Percentiles rank a stretch among this genome's conserved stretches.
phyloP scores from a whole-genome alignment of 768 basidiomycete species.

The Hypholoma fasciculare region DNA sequence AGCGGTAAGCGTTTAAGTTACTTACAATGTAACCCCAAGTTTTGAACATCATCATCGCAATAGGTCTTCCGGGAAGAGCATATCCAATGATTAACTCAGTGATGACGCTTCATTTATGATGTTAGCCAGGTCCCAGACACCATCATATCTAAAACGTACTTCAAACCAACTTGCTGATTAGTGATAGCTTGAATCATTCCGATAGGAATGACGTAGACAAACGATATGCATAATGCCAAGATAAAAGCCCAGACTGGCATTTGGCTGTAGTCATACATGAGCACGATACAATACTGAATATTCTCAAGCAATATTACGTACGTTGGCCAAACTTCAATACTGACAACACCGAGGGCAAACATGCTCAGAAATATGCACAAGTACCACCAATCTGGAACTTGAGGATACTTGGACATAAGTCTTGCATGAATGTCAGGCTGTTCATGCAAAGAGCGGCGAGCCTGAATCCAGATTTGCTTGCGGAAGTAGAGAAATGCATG shows the following conservation, averaged over 20 bases:
- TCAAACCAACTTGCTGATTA: constrained; percentile 71
- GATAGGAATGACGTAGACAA: constrained; percentile 68
- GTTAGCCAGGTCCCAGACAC: background rate
- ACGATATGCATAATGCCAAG: constrained; percentile 59
- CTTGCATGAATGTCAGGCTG: constrained; percentile 83
- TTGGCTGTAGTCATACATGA: constrained; percentile 37
- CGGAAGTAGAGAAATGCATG: constrained; percentile 74
- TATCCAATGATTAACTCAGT: constrained; percentile 81
- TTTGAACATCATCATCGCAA: constrained; percentile 76
- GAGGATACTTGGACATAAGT: constrained; percentile 71
- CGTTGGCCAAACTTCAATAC: constrained; percentile 65
- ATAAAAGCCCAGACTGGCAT: constrained; percentile 49
- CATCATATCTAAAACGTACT: constrained; percentile 26
- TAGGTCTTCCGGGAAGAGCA: constrained; percentile 65
- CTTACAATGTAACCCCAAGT: constrained; percentile 51
- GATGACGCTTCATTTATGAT: constrained; percentile 54
- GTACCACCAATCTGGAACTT: constrained; percentile 87
- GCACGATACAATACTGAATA: constrained; percentile 38
- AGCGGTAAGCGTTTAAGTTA: background rate
- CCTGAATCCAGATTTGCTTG: constrained; percentile 71
- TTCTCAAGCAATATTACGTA: constrained; percentile 1
- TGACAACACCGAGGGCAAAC: constrained; percentile 64
- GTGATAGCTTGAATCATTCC: constrained; percentile 68
- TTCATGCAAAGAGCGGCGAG: constrained; percentile 66
- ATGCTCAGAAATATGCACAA: constrained; percentile 58